Conservation (phyloP, 2,329 filamentous ascomycete species). For the Immersiporthe knoxdaviesiana region DNA sequence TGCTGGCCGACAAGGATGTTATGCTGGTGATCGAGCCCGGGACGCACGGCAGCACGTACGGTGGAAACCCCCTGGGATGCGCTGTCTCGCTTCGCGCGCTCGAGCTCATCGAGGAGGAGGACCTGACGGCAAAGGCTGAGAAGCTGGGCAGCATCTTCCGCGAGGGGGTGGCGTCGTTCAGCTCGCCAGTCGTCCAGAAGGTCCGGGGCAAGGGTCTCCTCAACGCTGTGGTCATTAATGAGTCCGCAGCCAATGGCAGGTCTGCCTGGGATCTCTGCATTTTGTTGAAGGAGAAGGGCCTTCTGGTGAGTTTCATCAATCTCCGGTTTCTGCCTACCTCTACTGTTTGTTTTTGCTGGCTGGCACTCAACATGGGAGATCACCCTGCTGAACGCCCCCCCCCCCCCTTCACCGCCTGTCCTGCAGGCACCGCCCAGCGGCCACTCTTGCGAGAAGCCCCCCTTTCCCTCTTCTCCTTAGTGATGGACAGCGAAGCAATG, state of each 20-base stretch:
- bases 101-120: slow-evolving; percentile 90
- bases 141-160: slow-evolving; percentile 82
- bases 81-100: slow-evolving; percentile 94
- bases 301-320: slow-evolving; percentile 70
- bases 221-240: slow-evolving; percentile 96
- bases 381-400: slow-evolving; percentile 10
- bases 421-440: slow-evolving; percentile 22
- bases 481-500: slow-evolving; percentile 25
- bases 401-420: slow-evolving; percentile 21
- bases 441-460: not conserved
- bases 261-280: slow-evolving; percentile 96
- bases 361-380: not conserved
- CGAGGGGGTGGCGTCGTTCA: slow-evolving; percentile 72
- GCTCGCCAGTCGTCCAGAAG: slow-evolving; percentile 77
- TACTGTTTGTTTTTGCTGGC: slow-evolving; percentile 11
- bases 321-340: slow-evolving; percentile 9
- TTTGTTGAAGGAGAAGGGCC: slow-evolving; percentile 91
- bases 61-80: slow-evolving; percentile 93
- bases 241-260: slow-evolving; percentile 80
- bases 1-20: slow-evolving; percentile 83
- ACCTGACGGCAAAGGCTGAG: slow-evolving; percentile 82
- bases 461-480: not conserved
- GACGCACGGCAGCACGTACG: slow-evolving; percentile 97
- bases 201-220: slow-evolving; percentile 92
- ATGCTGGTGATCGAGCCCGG: slow-evolving; percentile 97